These are phyloP conservation scores for Nitzschia inconspicua DNA, from an alignment of 108 stramenopile species.

Conservation along the genomic window DNA sequence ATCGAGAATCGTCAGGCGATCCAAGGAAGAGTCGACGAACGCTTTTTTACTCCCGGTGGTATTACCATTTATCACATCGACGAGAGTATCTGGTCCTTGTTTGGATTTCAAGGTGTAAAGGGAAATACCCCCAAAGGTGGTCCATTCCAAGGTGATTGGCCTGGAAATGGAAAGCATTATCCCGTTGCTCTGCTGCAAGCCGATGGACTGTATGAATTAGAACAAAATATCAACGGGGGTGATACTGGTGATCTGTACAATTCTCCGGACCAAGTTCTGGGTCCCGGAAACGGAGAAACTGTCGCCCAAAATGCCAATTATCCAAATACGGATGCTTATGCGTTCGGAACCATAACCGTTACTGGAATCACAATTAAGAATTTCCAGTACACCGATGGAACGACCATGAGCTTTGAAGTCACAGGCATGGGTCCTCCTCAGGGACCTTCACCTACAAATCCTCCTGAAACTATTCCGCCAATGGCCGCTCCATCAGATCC, in stretches of 20 bases:
- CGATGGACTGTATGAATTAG: slow-evolving; percentile 78
- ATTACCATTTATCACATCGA: slow-evolving; percentile 69
- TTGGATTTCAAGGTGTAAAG: not conserved
- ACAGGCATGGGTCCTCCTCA: too few relatives aligned
- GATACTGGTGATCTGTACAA: slow-evolving; percentile 21
- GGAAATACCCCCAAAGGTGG: slow-evolving; percentile 32
- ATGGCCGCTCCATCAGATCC: too few relatives aligned
- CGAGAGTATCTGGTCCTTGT: slow-evolving; percentile 20
- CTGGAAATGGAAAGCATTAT: slow-evolving; percentile 66
- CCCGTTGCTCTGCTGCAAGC: slow-evolving; percentile 66
- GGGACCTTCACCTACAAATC: too few relatives aligned
- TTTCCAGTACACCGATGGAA: not conserved
- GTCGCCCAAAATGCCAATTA: slow-evolving; percentile 1
- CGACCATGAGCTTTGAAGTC: not conserved
- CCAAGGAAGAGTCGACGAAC: slow-evolving; percentile 32
- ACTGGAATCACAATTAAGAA: slow-evolving; percentile 29
- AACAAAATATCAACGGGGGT: slow-evolving; percentile 38
- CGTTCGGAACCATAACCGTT: slow-evolving; percentile 5
- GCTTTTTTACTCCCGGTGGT: slow-evolving; percentile 41
- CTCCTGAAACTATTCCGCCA: too few relatives aligned
- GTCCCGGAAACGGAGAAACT: slow-evolving; percentile 21
- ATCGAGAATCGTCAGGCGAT: slow-evolving; percentile 75
- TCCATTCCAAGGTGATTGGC: slow-evolving; percentile 52
- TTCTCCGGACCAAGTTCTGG: not conserved
- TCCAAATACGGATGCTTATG: slow-evolving; percentile 40